Evolutionary conservation across 306 rosid species (phyloP).

Genomic region (Lablab purpureus): DNA sequence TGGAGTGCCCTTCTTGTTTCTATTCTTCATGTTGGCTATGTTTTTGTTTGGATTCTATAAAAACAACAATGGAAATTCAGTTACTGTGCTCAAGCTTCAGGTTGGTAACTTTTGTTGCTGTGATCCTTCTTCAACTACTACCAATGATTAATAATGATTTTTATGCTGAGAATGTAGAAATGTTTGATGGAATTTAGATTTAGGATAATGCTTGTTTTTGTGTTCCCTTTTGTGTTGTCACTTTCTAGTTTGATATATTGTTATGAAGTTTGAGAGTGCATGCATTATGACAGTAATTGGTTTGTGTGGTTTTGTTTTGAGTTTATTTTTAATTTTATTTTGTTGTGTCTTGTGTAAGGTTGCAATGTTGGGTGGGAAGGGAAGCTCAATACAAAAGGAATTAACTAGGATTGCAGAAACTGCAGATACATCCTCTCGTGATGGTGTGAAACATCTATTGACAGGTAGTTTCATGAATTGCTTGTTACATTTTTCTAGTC

Average conservation of each 20-base stretch:
- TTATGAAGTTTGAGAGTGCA: neutral
- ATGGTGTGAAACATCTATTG: conserved; percentile 42
- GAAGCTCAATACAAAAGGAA: conserved; percentile 44
- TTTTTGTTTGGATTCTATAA: conserved; percentile 37
- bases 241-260: neutral
- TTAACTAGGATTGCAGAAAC: conserved; percentile 48
- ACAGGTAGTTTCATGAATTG: conserved; percentile 39
- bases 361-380: conserved; percentile 39
- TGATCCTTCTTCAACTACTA: conserved; percentile 22
- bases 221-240: neutral
- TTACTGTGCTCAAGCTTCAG: conserved; percentile 48
- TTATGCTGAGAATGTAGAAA: neutral
- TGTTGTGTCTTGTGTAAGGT: conserved; percentile 34
- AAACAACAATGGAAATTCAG: conserved; percentile 18
- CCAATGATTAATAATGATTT: neutral
- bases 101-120: conserved; percentile 36
- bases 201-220: neutral
- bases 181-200: neutral
- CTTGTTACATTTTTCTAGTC: neutral
- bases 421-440: conserved; percentile 41
- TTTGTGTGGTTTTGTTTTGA: no score
- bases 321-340: neutral
- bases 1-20: conserved; percentile 29
- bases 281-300: neutral
- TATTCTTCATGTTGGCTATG: conserved; percentile 29